These are phyloP conservation scores for Tolypocladium nubicola DNA, from an alignment of 2,329 filamentous ascomycete genomes.

Conservation along the genomic window DNA sequence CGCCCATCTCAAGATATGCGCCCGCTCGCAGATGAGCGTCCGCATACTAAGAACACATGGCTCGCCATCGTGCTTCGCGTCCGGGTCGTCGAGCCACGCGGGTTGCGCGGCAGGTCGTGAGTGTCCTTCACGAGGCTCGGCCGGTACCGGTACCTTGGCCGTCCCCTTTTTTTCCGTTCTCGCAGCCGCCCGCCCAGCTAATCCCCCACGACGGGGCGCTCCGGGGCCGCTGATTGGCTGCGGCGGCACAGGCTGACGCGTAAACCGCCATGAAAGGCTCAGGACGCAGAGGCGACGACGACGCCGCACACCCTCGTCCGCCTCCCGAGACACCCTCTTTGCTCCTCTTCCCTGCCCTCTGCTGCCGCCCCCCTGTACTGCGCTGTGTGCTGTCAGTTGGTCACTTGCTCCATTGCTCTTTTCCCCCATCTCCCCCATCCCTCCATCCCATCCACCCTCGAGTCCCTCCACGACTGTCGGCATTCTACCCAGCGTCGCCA, in stretches of 20 bases:
- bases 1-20: background rate
- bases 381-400: background rate
- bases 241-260: constrained; percentile 22
- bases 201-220: constrained; percentile 2
- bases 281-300: background rate
- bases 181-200: constrained; percentile 1
- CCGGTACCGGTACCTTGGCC: constrained; percentile 17
- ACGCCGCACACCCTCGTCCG: constrained; percentile 1
- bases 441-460: constrained; percentile 1
- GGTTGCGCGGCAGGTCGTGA: background rate
- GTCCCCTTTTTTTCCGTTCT: background rate
- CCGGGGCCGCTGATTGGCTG: constrained; percentile 16
- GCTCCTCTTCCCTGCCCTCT: background rate
- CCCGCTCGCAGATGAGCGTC: background rate
- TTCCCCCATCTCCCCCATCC: background rate
- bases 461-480: background rate
- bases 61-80: background rate
- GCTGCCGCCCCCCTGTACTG: background rate
- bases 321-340: constrained; percentile 1
- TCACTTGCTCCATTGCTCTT: background rate
- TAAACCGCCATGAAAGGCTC: constrained; percentile 20
- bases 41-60: background rate
- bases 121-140: background rate
- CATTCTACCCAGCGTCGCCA: background rate
- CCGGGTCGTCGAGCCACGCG: background rate